These are phyloP conservation scores for Atkinsonella texensis DNA, from an alignment of 2,329 filamentous ascomycete species.

Conservation along the genomic window DNA sequence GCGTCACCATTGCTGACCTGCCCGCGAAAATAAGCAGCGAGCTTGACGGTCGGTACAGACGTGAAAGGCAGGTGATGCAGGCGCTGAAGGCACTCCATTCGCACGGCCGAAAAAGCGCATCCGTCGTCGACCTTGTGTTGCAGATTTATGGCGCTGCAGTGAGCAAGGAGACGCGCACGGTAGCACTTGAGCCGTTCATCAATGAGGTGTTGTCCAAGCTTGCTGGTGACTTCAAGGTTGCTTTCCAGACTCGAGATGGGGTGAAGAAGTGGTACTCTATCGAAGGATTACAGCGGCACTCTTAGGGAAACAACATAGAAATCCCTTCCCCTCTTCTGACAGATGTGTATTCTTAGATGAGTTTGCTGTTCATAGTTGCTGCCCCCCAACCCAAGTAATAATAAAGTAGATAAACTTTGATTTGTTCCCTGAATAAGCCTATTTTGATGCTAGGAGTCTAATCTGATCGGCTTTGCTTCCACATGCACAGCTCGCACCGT, in stretches of 20 bases:
- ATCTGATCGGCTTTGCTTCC: too few species aligned
- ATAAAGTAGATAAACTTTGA: too few species aligned
- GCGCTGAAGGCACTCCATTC: slow-evolving; percentile 17
- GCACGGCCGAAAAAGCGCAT: slow-evolving; percentile 20
- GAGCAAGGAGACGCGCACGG: slow-evolving; percentile 20
- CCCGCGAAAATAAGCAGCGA: slow-evolving; percentile 14
- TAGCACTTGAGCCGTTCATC: slow-evolving; percentile 31
- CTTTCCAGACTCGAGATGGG: slow-evolving; percentile 23
- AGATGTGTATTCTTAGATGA: too few species aligned
- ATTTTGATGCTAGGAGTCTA: too few species aligned
- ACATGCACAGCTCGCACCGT: too few species aligned
- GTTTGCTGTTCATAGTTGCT: too few species aligned
- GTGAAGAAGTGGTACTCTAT: slow-evolving; percentile 25
- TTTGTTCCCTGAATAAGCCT: too few species aligned
- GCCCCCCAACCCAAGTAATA: too few species aligned
- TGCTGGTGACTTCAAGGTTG: slow-evolving; percentile 29
- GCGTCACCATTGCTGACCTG: slow-evolving; percentile 43
- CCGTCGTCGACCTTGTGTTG: slow-evolving; percentile 29
- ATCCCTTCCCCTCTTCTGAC: too few species aligned
- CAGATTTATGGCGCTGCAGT: slow-evolving; percentile 27
- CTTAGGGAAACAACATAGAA: too few species aligned
- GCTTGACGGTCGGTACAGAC: slow-evolving; percentile 23
- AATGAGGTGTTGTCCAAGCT: slow-evolving; percentile 30
- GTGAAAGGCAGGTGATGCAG: slow-evolving; percentile 27
- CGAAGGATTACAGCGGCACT: not conserved